Conservation (phyloP, 2,329 filamentous ascomycete genomes). For the Basipetospora sp. region DNA sequence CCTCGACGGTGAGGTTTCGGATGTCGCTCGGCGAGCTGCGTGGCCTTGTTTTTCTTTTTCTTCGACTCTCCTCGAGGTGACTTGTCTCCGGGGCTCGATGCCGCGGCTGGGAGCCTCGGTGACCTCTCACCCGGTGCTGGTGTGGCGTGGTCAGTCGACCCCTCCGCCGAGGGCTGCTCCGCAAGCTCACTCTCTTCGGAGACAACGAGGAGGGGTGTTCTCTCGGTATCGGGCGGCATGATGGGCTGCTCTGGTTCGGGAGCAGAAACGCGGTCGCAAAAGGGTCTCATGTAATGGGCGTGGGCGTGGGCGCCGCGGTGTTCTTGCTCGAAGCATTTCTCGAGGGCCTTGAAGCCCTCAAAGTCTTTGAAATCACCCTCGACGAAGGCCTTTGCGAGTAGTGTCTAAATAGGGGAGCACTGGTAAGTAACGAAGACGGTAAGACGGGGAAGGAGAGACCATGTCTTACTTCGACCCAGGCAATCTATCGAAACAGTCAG, state of each 20-base stretch:
- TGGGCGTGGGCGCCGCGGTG: constrained; percentile 4
- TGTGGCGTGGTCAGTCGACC: no score
- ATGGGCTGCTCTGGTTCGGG: not conserved
- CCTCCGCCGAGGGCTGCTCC: not conserved
- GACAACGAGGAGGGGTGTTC: not conserved
- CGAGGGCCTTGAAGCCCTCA: constrained; percentile 6
- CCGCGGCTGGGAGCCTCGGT: no score
- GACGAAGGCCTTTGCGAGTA: constrained; percentile 3
- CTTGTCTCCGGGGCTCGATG: not conserved
- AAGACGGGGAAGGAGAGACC: not conserved
- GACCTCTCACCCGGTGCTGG: no score
- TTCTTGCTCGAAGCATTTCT: constrained; percentile 5
- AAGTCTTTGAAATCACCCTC: constrained; percentile 3
- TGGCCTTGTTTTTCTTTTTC: constrained; percentile 5
- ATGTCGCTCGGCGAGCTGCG: constrained; percentile 4
- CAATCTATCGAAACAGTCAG: constrained; percentile 1
- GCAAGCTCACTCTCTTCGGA: constrained; percentile 1
- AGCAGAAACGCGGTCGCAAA: constrained; percentile 3
- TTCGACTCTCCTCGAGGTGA: not conserved
- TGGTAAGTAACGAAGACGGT: no score
- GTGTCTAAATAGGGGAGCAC: not conserved
- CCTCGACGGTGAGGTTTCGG: constrained; percentile 4
- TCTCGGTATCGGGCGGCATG: not conserved
- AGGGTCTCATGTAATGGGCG: constrained; percentile 5
- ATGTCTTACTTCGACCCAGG: constrained; percentile 3